These are phyloP conservation scores for Neopestalotiopsis clavispora DNA, from an alignment of 2,329 filamentous ascomycete genomes.

Conservation along the genomic window DNA sequence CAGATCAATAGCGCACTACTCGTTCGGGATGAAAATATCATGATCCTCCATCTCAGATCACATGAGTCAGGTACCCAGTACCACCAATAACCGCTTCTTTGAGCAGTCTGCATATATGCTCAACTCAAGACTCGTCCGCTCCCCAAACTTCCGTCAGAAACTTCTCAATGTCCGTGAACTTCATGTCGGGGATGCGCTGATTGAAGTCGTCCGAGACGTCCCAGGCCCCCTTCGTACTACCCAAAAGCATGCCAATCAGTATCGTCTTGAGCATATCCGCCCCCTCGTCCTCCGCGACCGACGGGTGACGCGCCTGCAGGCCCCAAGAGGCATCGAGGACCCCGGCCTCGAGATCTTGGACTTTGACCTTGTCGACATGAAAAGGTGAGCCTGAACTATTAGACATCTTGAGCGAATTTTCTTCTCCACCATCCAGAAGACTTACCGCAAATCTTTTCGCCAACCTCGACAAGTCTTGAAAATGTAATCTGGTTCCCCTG, in stretches of 20 bases:
- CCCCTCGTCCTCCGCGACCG: constrained; percentile 40
- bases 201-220: constrained; percentile 49
- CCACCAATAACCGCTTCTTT: too few species aligned
- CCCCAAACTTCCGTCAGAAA: constrained; percentile 43
- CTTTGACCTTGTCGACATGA: constrained; percentile 47
- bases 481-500: constrained; percentile 41
- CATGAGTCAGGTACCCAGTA: constrained; percentile 1
- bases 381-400: constrained; percentile 37
- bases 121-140: constrained; percentile 35
- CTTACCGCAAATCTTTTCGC: constrained; percentile 46
- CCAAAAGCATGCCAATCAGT: constrained; percentile 46
- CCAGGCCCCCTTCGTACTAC: constrained; percentile 46
- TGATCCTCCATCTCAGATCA: background rate
- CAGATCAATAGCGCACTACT: background rate
- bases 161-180: constrained; percentile 44
- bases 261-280: constrained; percentile 41
- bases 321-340: constrained; percentile 46
- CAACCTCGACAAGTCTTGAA: constrained; percentile 43
- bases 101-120: too few species aligned
- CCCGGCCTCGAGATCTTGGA: constrained; percentile 52
- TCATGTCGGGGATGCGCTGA: constrained; percentile 46
- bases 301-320: constrained; percentile 32
- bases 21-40: background rate
- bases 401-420: background rate
- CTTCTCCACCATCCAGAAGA: background rate